Evolutionary conservation across 306 rosid species (phyloP).

Genomic region (Vigna hirtella): DNA sequence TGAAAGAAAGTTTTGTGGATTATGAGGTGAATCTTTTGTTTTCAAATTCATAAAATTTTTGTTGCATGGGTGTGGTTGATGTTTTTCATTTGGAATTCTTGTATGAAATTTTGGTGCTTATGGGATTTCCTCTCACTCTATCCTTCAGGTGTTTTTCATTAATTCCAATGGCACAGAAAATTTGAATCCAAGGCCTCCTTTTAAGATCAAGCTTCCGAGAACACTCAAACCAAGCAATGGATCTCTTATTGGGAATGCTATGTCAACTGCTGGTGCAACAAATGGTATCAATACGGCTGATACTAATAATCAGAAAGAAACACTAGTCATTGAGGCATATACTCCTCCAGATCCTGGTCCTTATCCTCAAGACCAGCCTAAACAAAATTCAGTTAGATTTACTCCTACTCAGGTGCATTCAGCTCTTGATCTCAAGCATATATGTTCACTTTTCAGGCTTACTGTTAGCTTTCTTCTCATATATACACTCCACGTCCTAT

Average conservation of each 20-base stretch:
- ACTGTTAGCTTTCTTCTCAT: too few species aligned
- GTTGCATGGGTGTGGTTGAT: conserved; percentile 30
- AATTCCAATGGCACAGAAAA: conserved; percentile 67
- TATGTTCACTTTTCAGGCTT: conserved; percentile 28
- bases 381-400: conserved; percentile 91
- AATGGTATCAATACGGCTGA: conserved; percentile 51
- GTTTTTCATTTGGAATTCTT: conserved; percentile 19
- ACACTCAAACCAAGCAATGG: conserved; percentile 59
- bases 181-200: conserved; percentile 81
- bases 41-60: conserved; percentile 19
- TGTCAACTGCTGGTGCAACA: conserved; percentile 53
- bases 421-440: conserved; percentile 25
- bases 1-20: conserved; percentile 74
- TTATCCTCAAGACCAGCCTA: conserved; percentile 98
- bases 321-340: conserved; percentile 76
- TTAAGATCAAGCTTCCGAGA: conserved; percentile 80
- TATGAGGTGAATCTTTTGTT: conserved; percentile 68
- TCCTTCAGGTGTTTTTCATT: conserved; percentile 69
- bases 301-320: conserved; percentile 63
- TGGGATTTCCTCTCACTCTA: conserved; percentile 37
- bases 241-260: conserved; percentile 61
- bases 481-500: too few species aligned
- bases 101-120: conserved; percentile 31
- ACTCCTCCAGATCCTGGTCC: conserved; percentile 98
- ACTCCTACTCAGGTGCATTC: conserved; percentile 87